Percentiles rank a stretch among this genome's conserved stretches.
Conservation (phyloP, 179 eudicot species). For the Silene vulgaris region DNA sequence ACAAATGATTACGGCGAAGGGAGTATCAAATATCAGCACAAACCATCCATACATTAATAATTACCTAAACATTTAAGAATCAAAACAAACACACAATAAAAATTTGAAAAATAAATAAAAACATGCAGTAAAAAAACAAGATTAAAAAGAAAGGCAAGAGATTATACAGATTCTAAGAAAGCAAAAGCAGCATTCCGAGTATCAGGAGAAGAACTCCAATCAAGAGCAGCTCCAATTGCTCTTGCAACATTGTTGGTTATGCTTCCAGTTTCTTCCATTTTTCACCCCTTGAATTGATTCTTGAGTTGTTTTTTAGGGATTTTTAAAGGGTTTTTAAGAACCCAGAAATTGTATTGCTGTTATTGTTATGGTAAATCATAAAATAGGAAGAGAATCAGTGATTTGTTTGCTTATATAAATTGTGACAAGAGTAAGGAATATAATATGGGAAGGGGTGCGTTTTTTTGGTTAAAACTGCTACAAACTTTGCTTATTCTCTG, state of each 20-base stretch:
- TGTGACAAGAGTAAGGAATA: neutral
- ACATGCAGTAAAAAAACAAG: neutral
- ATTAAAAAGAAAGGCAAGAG: neutral
- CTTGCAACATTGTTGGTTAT: conserved; percentile 62
- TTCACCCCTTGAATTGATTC: neutral
- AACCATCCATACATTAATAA: neutral
- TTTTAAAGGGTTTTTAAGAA: conserved; percentile 6
- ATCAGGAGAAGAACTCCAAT: conserved; percentile 75
- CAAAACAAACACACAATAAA: neutral
- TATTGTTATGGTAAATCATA: neutral
- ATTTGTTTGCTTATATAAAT: conserved; percentile 8
- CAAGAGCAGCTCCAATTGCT: conserved; percentile 74
- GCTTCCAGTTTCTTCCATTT: conserved; percentile 48
- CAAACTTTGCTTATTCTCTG: too few relatives aligned
- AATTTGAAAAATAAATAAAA: neutral
- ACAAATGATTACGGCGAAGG: too few relatives aligned
- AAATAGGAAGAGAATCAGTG: neutral
- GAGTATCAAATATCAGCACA: neutral
- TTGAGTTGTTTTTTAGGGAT: conserved; percentile 5
- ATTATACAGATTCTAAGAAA: conserved; percentile 67
- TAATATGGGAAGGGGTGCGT: neutral
- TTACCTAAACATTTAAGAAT: neutral
- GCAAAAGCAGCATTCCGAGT: conserved; percentile 67
- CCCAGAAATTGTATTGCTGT: neutral
- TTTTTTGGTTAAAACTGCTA: too few relatives aligned